Conservation (phyloP, 306 rosid genomes). For the Quillaja saponaria region DNA sequence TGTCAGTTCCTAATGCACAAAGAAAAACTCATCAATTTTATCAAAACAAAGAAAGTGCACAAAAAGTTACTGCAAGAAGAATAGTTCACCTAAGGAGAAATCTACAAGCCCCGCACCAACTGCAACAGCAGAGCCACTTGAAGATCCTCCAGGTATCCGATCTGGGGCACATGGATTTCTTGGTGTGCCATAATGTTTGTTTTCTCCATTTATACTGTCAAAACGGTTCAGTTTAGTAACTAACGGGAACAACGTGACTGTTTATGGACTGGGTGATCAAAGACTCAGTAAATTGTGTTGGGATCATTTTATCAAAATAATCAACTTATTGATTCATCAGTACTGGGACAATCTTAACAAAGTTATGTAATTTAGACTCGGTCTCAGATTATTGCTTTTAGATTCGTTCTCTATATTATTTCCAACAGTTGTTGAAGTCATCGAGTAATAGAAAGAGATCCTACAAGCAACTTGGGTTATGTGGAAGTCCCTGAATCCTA, state of each 20-base stretch:
- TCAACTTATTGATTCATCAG: background rate
- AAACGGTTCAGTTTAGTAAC: background rate
- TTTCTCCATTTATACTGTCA: slow-evolving; percentile 56
- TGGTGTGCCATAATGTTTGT: slow-evolving; percentile 59
- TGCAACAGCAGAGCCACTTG: slow-evolving; percentile 65
- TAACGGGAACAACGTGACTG: background rate
- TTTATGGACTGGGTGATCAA: background rate
- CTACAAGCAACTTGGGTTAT: background rate
- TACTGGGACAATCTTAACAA: background rate
- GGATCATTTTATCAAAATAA: background rate
- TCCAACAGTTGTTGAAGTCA: background rate
- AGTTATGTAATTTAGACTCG: too few relatives aligned
- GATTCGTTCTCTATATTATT: too few relatives aligned
- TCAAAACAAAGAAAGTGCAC: slow-evolving; percentile 6
- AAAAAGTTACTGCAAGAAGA: slow-evolving; percentile 23
- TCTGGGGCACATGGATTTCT: slow-evolving; percentile 45
- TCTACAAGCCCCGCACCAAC: slow-evolving; percentile 87
- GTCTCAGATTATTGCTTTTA: too few relatives aligned
- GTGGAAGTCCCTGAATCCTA: too few relatives aligned
- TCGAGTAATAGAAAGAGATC: too few relatives aligned
- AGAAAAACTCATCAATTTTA: slow-evolving; percentile 16
- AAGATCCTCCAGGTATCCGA: slow-evolving; percentile 64
- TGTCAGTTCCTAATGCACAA: slow-evolving; percentile 71
- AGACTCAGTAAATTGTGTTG: background rate
- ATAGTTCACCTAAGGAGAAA: slow-evolving; percentile 70